Conservation (phyloP, 2,329 filamentous ascomycete genomes). For the Thermoascus crustaceus region DNA sequence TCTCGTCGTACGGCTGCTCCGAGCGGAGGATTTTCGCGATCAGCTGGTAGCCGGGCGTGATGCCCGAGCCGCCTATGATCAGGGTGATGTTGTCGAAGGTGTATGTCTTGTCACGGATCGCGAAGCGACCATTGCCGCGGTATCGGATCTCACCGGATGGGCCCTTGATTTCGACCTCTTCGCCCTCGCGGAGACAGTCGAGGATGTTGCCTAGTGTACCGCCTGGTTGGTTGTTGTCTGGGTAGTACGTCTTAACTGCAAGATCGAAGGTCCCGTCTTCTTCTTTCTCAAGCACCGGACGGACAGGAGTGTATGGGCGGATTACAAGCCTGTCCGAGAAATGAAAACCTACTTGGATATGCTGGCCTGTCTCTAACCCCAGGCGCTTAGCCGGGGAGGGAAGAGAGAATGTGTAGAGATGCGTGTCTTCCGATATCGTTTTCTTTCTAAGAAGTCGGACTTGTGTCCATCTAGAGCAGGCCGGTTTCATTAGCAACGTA, state of each 20-base stretch:
- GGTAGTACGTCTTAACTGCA: slow-evolving; percentile 46
- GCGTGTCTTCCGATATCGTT: slow-evolving; percentile 37
- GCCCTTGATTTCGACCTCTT: slow-evolving; percentile 45
- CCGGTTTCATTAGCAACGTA: no score
- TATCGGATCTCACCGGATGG: slow-evolving; percentile 46
- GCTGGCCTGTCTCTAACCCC: slow-evolving; percentile 45
- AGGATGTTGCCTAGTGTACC: slow-evolving; percentile 49
- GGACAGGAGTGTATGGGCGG: slow-evolving; percentile 44
- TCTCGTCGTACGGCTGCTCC: slow-evolving; percentile 22
- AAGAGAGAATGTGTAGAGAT: slow-evolving; percentile 41
- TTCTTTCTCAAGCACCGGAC: slow-evolving; percentile 34
- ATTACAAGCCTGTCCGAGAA: slow-evolving; percentile 44
- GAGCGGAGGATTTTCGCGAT: slow-evolving; percentile 38
- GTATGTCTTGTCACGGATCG: slow-evolving; percentile 34
- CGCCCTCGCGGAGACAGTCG: slow-evolving; percentile 41
- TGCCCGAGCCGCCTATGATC: slow-evolving; percentile 44
- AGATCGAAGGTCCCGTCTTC: slow-evolving; percentile 42
- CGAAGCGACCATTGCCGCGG: slow-evolving; percentile 39
- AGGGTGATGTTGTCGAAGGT: slow-evolving; percentile 41
- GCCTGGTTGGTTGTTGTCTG: slow-evolving; percentile 40
- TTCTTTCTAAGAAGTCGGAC: slow-evolving; percentile 34
- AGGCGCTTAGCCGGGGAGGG: slow-evolving; percentile 34
- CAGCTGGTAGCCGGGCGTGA: slow-evolving; percentile 46
- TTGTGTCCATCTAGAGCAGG: slow-evolving; percentile 41
- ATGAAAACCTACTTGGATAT: slow-evolving; percentile 47